Conservation (phyloP, 805 yeast species). For the Isabelozyma gotoi region DNA sequence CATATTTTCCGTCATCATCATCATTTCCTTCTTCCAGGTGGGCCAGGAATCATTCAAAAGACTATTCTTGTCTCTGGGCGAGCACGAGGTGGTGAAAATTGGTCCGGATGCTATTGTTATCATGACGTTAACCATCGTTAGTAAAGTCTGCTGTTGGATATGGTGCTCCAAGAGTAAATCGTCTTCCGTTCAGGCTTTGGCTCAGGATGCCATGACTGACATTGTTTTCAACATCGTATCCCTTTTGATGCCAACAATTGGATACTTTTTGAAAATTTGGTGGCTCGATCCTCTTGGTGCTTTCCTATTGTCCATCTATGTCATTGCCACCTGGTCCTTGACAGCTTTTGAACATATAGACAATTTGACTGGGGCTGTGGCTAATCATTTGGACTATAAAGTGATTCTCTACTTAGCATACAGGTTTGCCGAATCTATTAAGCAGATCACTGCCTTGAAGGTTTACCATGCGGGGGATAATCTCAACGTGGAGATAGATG, state of each 20-base stretch:
- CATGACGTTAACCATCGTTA: slow-evolving; percentile 62
- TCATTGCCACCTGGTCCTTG: slow-evolving; percentile 60
- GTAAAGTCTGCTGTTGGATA: slow-evolving; percentile 59
- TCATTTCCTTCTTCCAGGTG: slow-evolving; percentile 70
- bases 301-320: slow-evolving; percentile 56
- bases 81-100: slow-evolving; percentile 43
- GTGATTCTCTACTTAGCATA: slow-evolving; percentile 65
- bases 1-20: slow-evolving; percentile 69
- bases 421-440: slow-evolving; percentile 67
- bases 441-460: slow-evolving; percentile 61
- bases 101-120: slow-evolving; percentile 52
- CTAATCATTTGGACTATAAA: slow-evolving; percentile 60
- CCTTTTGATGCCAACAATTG: slow-evolving; percentile 65
- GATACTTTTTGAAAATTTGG: slow-evolving; percentile 53
- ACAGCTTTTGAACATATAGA: slow-evolving; percentile 72
- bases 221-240: slow-evolving; percentile 72
- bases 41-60: slow-evolving; percentile 59
- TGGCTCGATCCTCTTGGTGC: slow-evolving; percentile 82
- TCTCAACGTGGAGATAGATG: slow-evolving; percentile 73
- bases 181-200: slow-evolving; percentile 72
- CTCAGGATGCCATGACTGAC: slow-evolving; percentile 82
- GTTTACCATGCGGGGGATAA: slow-evolving; percentile 81
- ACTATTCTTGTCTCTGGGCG: slow-evolving; percentile 37
- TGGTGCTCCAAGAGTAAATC: slow-evolving; percentile 63
- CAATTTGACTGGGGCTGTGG: slow-evolving; percentile 74